Percentiles rank a stretch among this genome's conserved stretches.
Evolutionary conservation across 768 basidiomycete species (phyloP).

Genomic region (Pholiota molesta): DNA sequence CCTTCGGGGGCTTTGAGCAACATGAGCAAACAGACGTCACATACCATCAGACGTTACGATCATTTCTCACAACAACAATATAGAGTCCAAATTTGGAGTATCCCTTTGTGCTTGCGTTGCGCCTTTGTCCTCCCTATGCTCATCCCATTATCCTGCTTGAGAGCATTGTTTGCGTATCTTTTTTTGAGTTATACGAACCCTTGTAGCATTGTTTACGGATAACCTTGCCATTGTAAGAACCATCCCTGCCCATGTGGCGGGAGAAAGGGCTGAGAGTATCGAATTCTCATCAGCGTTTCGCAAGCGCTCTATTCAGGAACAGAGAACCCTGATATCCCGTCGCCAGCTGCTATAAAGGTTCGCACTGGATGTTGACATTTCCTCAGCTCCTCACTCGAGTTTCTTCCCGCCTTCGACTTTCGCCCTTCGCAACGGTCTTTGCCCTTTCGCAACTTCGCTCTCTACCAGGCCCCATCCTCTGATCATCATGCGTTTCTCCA

Average conservation of each 20-base stretch:
- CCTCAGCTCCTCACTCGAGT: slow-evolving; percentile 28
- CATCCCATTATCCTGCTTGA: slow-evolving; percentile 29
- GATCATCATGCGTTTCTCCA: slow-evolving; percentile 55
- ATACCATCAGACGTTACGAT: slow-evolving; percentile 8
- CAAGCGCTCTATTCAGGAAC: slow-evolving; percentile 14
- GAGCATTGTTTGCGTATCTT: slow-evolving; percentile 17
- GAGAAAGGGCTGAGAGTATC: neutral
- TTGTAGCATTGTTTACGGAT: slow-evolving; percentile 5
- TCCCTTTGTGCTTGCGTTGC: slow-evolving; percentile 30
- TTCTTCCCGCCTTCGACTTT: slow-evolving; percentile 25
- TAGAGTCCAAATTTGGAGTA: slow-evolving; percentile 15
- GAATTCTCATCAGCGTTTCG: no score
- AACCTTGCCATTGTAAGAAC: slow-evolving; percentile 5
- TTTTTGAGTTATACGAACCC: neutral
- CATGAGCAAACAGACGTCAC: slow-evolving; percentile 10
- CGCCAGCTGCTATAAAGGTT: slow-evolving; percentile 20
- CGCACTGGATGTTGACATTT: slow-evolving; percentile 1
- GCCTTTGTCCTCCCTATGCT: slow-evolving; percentile 34
- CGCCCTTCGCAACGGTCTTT: slow-evolving; percentile 15
- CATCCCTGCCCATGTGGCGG: slow-evolving; percentile 8
- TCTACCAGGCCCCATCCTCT: slow-evolving; percentile 23
- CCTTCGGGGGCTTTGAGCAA: neutral
- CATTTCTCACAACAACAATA: slow-evolving; percentile 3
- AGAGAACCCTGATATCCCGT: slow-evolving; percentile 14
- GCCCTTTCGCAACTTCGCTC: slow-evolving; percentile 15